Percentiles rank a stretch among this genome's conserved stretches.
Evolutionary conservation across 139 green algal species (phyloP).

Genomic region (Volvox reticuliferus): DNA sequence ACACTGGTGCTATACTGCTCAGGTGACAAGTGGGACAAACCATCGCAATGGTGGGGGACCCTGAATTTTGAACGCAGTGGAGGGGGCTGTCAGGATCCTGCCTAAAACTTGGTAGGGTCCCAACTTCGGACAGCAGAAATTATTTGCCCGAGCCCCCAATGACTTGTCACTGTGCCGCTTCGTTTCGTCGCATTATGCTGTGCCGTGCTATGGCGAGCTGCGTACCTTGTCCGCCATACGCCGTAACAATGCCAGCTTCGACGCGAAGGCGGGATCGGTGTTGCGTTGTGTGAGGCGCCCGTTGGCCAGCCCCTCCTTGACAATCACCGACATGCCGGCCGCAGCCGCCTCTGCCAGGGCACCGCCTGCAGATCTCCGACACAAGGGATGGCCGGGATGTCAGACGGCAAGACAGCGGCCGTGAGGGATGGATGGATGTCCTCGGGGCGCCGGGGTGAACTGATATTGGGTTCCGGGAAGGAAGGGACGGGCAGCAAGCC

Average conservation of each 20-base stretch:
- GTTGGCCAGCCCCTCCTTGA: conserved; percentile 79
- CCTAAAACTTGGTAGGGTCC: too few species aligned
- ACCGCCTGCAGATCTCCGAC: conserved; percentile 33
- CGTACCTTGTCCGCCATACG: conserved; percentile 38
- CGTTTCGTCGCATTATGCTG: too few species aligned
- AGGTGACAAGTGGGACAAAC: neutral
- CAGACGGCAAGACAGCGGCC: neutral
- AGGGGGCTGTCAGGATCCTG: too few species aligned
- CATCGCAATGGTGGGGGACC: too few species aligned
- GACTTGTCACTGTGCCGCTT: too few species aligned
- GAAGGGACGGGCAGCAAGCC: too few species aligned
- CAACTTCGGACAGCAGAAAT: too few species aligned
- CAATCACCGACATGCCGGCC: conserved; percentile 66
- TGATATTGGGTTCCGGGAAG: neutral
- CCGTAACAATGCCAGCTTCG: conserved; percentile 29
- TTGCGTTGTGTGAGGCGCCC: conserved; percentile 57
- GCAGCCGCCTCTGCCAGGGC: conserved; percentile 58
- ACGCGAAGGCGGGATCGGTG: conserved; percentile 10
- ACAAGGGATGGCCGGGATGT: too few species aligned
- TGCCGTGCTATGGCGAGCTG: too few species aligned
- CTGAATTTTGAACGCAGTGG: too few species aligned
- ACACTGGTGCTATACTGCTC: conserved; percentile 26
- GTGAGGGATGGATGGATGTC: neutral
- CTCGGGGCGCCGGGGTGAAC: neutral
- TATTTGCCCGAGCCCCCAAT: too few species aligned